phyloP scores from a whole-genome alignment of 2,329 filamentous ascomycete species.

The Penicillium paneum region DNA sequence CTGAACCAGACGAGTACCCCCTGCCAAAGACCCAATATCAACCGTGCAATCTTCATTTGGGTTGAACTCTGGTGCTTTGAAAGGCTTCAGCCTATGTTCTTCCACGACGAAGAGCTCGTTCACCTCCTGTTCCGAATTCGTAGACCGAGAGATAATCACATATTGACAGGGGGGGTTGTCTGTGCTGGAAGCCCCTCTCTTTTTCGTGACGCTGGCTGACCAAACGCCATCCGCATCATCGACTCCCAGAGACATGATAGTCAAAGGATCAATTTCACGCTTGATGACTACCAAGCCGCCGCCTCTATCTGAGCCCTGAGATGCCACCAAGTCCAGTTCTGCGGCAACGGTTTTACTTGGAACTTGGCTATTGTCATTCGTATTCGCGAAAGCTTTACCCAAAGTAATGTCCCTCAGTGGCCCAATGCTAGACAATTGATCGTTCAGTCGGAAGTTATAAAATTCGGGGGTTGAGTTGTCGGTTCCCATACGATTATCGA shows the following conservation, averaged over 20 bases:
- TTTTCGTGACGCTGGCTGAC: constrained; percentile 62
- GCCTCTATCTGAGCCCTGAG: constrained; percentile 56
- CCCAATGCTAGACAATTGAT: constrained; percentile 71
- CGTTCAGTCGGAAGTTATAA: constrained; percentile 72
- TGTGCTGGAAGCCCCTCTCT: constrained; percentile 45
- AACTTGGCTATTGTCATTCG: constrained; percentile 46
- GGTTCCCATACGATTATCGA: constrained; percentile 15
- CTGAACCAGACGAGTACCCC: constrained; percentile 77
- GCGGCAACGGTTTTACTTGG: constrained; percentile 35
- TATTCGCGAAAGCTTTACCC: constrained; percentile 54
- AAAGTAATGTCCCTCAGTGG: constrained; percentile 74
- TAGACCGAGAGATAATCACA: constrained; percentile 73
- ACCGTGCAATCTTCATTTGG: constrained; percentile 82
- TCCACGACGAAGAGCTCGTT: constrained; percentile 76
- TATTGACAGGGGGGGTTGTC: constrained; percentile 65
- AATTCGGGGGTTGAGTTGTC: constrained; percentile 45
- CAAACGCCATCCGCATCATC: constrained; percentile 73
- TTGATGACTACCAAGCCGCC: constrained; percentile 73
- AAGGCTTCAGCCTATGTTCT: constrained; percentile 68
- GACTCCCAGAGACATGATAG: constrained; percentile 68
- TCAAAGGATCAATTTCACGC: constrained; percentile 69
- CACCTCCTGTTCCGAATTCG: constrained; percentile 65
- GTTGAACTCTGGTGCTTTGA: constrained; percentile 86
- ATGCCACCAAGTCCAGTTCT: constrained; percentile 52
- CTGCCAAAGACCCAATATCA: constrained; percentile 79